phyloP scores from a whole-genome alignment of 148 eudicot species.

The Talinum fruticosum region DNA sequence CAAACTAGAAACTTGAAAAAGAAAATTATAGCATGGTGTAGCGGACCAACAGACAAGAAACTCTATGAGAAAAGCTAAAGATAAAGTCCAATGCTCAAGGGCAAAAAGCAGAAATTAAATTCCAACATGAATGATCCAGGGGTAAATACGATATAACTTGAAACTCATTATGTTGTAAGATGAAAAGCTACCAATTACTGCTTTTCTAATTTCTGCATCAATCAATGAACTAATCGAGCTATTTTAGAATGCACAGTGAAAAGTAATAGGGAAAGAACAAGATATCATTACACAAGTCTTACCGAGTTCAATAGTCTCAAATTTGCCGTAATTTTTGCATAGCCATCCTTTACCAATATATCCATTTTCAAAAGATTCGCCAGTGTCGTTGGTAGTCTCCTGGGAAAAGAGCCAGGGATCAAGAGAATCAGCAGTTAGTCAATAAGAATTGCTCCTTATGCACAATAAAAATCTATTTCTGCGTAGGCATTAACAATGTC shows the following conservation, averaged over 20 bases:
- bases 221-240: too few relatives aligned
- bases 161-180: too few relatives aligned
- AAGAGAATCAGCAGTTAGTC: conserved; percentile 18
- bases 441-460: conserved; percentile 4
- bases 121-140: too few relatives aligned
- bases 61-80: too few relatives aligned
- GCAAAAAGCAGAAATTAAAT: too few relatives aligned
- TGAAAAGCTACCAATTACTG: too few relatives aligned
- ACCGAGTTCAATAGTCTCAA: conserved; percentile 73
- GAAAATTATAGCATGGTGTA: too few relatives aligned
- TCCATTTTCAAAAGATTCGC: conserved; percentile 72
- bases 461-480: conserved; percentile 2
- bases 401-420: conserved; percentile 33
- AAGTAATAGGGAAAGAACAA: neutral
- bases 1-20: too few relatives aligned
- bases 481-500: conserved; percentile 1
- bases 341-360: conserved; percentile 57
- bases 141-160: too few relatives aligned
- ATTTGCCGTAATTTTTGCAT: conserved; percentile 57
- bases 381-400: conserved; percentile 72
- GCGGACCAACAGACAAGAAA: too few relatives aligned
- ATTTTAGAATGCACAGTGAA: neutral
- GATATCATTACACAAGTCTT: conserved; percentile 19
- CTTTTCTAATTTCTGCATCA: too few relatives aligned
- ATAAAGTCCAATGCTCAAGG: too few relatives aligned